These are phyloP conservation scores for Phoma sp. DNA, from an alignment of 2,329 filamentous ascomycete species.

Conservation along the genomic window DNA sequence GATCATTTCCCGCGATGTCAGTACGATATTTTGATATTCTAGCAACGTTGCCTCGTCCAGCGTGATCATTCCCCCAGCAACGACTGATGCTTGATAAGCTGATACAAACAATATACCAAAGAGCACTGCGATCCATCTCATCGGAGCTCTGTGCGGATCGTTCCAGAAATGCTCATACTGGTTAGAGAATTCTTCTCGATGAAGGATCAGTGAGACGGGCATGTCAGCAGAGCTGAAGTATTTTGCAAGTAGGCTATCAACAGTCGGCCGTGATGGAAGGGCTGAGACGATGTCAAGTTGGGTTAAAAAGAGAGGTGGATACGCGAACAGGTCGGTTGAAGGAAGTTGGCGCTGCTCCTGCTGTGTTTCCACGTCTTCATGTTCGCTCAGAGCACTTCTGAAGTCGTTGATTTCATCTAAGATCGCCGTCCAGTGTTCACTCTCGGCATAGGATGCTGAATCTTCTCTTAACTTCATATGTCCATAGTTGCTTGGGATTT, in stretches of 20 bases:
- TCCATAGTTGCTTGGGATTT: not conserved
- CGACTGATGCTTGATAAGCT: too few relatives aligned
- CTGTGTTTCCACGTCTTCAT: slow-evolving; percentile 1
- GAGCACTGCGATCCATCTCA: too few relatives aligned
- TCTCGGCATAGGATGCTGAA: slow-evolving; percentile 13
- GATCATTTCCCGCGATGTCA: not conserved
- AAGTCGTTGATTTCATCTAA: slow-evolving; percentile 25
- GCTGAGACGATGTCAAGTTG: slow-evolving; percentile 17
- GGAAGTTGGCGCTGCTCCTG: not conserved
- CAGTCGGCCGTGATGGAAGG: slow-evolving; percentile 17
- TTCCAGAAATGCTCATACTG: slow-evolving; percentile 16
- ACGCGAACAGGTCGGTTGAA: not conserved
- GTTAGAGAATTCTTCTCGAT: slow-evolving; percentile 1
- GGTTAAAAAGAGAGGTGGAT: not conserved
- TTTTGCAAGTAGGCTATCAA: slow-evolving; percentile 28
- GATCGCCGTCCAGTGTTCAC: slow-evolving; percentile 27
- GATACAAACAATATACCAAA: too few relatives aligned
- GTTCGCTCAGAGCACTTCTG: slow-evolving; percentile 37
- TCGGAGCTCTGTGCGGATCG: not conserved
- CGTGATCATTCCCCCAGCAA: too few relatives aligned
- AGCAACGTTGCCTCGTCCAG: too few relatives aligned
- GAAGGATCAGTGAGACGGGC: slow-evolving; percentile 5
- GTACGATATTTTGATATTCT: not conserved
- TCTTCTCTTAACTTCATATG: not conserved
- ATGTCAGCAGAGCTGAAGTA: slow-evolving; percentile 24